A percentile compares a stretch with the other conserved stretches of the same genome.
Evolutionary conservation across 306 rosid genomes (phyloP).

Genomic region (Cercis canadensis): DNA sequence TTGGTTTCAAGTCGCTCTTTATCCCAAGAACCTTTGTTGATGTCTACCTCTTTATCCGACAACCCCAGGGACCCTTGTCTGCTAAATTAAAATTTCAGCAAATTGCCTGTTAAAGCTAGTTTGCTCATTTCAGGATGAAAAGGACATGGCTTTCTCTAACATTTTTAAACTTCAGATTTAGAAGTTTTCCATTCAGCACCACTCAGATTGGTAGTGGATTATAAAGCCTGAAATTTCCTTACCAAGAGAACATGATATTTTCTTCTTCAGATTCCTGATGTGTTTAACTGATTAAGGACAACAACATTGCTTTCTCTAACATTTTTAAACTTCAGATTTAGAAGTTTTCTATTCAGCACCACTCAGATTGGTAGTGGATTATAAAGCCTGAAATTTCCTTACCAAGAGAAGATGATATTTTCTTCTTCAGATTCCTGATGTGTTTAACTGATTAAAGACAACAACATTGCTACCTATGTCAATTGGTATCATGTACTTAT

Average conservation of each 20-base stretch:
- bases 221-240: slow-evolving; percentile 56
- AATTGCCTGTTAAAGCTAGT: slow-evolving; percentile 33
- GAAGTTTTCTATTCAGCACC: slow-evolving; percentile 50
- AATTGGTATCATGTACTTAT: slow-evolving; percentile 37
- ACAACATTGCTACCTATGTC: slow-evolving; percentile 37
- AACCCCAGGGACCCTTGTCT: slow-evolving; percentile 75
- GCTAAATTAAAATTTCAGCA: slow-evolving; percentile 23
- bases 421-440: slow-evolving; percentile 33
- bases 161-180: slow-evolving; percentile 12
- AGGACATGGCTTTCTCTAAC: slow-evolving; percentile 40
- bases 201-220: slow-evolving; percentile 67
- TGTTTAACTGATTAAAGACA: slow-evolving; percentile 39
- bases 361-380: slow-evolving; percentile 67
- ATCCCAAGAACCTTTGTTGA: slow-evolving; percentile 61
- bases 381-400: slow-evolving; percentile 56
- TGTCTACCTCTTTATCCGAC: slow-evolving; percentile 80
- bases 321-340: slow-evolving; percentile 12
- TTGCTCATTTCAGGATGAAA: slow-evolving; percentile 52
- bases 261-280: slow-evolving; percentile 33
- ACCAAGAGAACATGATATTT: slow-evolving; percentile 56
- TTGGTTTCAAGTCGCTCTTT: slow-evolving; percentile 71
- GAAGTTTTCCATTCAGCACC: slow-evolving; percentile 50
- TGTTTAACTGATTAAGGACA: slow-evolving; percentile 39
- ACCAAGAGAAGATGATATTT: slow-evolving; percentile 57
- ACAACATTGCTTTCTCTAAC: slow-evolving; percentile 35